phyloP scores from a whole-genome alignment of 257 asterid genomes.

The Salvia rosmarinus region DNA sequence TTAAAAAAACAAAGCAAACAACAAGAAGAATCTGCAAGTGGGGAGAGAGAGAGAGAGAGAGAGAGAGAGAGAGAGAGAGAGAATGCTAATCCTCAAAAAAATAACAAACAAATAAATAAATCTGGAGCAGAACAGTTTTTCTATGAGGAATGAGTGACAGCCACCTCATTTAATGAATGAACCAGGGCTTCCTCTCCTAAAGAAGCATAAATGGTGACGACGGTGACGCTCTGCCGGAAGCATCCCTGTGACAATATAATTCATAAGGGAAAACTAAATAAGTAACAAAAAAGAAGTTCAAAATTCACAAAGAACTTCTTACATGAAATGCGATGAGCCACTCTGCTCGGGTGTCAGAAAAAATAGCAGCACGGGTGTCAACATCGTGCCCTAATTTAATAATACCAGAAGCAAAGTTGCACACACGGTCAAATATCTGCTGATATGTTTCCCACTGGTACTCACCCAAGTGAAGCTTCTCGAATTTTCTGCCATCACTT shows the following conservation, averaged over 20 bases:
- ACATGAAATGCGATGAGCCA: conserved; percentile 91
- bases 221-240: conserved; percentile 81
- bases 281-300: conserved; percentile 7
- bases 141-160: conserved; percentile 18
- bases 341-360: conserved; percentile 79
- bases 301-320: conserved; percentile 16
- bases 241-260: conserved; percentile 60
- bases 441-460: conserved; percentile 80
- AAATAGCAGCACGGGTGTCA: conserved; percentile 84
- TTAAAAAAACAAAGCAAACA: neutral
- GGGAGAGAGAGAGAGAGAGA: neutral
- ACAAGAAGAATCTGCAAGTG: conserved; percentile 5
- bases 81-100: neutral
- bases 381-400: conserved; percentile 74
- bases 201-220: conserved; percentile 88
- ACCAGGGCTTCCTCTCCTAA: conserved; percentile 87
- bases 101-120: conserved; percentile 3
- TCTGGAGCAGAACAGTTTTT: conserved; percentile 11
- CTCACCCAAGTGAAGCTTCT: conserved; percentile 88
- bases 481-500: conserved; percentile 83
- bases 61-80: neutral
- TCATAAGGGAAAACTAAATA: conserved; percentile 21
- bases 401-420: conserved; percentile 89
- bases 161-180: conserved; percentile 87
- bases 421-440: conserved; percentile 59